Base-by-base conservation (phyloP, 164 flowering plant genomes). In the Aristolochia contorta region DNA sequence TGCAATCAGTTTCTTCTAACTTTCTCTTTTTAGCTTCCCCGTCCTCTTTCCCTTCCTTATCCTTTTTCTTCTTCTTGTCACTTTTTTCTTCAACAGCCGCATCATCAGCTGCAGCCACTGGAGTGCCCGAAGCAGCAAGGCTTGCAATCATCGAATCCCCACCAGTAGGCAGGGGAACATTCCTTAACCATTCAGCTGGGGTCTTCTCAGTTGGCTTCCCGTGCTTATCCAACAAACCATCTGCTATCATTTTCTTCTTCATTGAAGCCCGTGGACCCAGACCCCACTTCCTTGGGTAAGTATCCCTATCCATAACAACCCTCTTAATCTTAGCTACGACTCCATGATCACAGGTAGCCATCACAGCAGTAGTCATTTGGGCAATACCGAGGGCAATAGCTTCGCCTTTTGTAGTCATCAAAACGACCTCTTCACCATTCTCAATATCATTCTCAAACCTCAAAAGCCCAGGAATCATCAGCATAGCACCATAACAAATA, bases 301-400 rank as follows among this genome's bases (percentile, higher is more conserved):
- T 86, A 56, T 86, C 93, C 63, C 93, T 60, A 56, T 86, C 93
- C 93, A 86, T 86, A 57, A 86, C 93, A 30, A 86, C 93, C 77
- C 93, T 79, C 80, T 86, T 86, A 62, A 86, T 86, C 78, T 64
- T 86, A 0, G 93, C 93, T 56, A 86, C 93, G 13, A 78, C 82
- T 18, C 89, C 89, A 48, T 86, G 93, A 68, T 86, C 93, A 68
- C 93, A 86, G 18, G 93, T 84, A 0, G 89, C 89, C 84, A 86
- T 86, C 15, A 86, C 93, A 0, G 93, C 83, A 0, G 93, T 86
- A 0, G 93, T 86, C 93, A 86, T 86, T 73, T 86, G 86, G 0
- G 93, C 86, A 46, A 86, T 82, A 18, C 89, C 93, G 71, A 86
- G 53, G 0, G 93, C 89, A 77, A 86, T 72, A 0, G 93, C 93